Base-by-base conservation (phyloP, 306 rosid genomes). In the Canavalia gladiata region DNA sequence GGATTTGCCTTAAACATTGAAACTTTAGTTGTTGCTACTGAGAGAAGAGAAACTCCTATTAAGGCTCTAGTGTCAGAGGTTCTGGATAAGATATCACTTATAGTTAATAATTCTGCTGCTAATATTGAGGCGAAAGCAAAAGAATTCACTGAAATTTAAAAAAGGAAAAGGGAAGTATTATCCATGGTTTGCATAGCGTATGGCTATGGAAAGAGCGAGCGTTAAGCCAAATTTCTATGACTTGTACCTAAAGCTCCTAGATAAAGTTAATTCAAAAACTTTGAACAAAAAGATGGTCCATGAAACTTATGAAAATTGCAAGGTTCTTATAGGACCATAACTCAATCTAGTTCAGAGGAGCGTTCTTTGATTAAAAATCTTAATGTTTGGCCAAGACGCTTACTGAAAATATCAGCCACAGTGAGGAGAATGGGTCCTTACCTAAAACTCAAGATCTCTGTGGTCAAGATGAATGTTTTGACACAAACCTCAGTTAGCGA, bases 191-290 rank as follows among this genome's bases (percentile, higher is more conserved):
- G 98, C 99, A 0, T 92, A 96, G 83, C 94, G 94, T 85, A 94
- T 96, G 97, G 99, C 94, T 57, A 94, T 94, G 99, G 94, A 96
- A 89, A 96, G 99, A 87, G 98, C 98, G 68, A 96, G 99, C 89
- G 94, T 96, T 68, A 98, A 96, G 91, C 98, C 90, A 3, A 96
- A 96, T 90, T 96, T 94, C 82, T 98, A 96, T 74, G 99, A 96
- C 85, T 57, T 89, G 86, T 96, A 96, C 89, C 86, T 94, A 89
- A 96, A 92, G 83, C 92, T 96, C 83, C 82, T 96, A 64, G 99
- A 90, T 83, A 94, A 92, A 87, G 82, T 96, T 76, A 92, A 87
- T 90, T 90, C 97, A 3, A 96, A 91, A 84, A 82, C 91, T 68
- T 86, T 96, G 90, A 91, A 83, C 87, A 94, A 84, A 74, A 98